Evolutionary conservation across 2,329 filamentous ascomycete genomes (phyloP).

Genomic region (Aspergillus unguis): DNA sequence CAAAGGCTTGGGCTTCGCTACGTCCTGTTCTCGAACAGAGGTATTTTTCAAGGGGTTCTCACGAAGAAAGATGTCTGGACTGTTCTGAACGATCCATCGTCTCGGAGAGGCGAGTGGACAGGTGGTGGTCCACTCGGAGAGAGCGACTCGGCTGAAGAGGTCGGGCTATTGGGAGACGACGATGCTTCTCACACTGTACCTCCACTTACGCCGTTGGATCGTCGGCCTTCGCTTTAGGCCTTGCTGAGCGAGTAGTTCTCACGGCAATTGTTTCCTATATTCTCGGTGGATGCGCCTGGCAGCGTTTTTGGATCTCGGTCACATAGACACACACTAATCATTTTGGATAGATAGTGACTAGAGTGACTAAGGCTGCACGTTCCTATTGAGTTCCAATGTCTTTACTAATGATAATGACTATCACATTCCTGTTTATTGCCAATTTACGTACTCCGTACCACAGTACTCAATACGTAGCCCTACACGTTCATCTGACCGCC

Average conservation of each 20-base stretch:
- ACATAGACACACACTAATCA: background rate
- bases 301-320: background rate
- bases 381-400: no score
- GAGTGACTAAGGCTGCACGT: no score
- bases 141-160: slow-evolving; percentile 31
- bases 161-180: slow-evolving; percentile 37
- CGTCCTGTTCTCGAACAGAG: slow-evolving; percentile 79
- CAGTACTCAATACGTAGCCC: no score
- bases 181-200: slow-evolving; percentile 31
- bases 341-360: background rate
- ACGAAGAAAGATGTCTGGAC: slow-evolving; percentile 99
- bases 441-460: no score
- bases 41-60: slow-evolving; percentile 75
- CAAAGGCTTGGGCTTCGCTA: slow-evolving; percentile 90
- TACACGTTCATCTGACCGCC: background rate
- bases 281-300: background rate
- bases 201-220: slow-evolving; percentile 23
- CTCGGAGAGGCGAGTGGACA: slow-evolving; percentile 37
- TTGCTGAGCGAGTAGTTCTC: background rate
- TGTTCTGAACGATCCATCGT: slow-evolving; percentile 74
- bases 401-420: background rate
- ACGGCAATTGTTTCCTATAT: background rate
- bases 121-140: slow-evolving; percentile 27
- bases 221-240: slow-evolving; percentile 30
- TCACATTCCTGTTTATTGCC: background rate